Base-by-base conservation (phyloP, 148 eudicot genomes). In the Suaeda aralocaspica region DNA sequence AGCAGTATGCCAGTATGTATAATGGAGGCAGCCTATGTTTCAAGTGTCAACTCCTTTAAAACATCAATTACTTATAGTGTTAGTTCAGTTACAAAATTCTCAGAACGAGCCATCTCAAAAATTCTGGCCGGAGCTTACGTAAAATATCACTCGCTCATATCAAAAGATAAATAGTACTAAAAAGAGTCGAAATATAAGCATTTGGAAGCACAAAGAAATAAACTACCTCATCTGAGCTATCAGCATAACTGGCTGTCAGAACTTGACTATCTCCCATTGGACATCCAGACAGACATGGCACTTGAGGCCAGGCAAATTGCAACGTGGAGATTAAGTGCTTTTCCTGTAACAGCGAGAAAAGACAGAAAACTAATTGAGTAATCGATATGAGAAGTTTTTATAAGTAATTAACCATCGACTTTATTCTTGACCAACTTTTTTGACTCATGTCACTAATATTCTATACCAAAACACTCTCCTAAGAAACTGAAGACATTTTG, bases 301-400 rank as follows among this genome's bases (percentile, higher is more conserved):
- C 88, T 56, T 88, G 96, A 73, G 98, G 98, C 98, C 98, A 92
- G 14, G 89, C 70, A 83, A 92, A 86, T 78, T 84, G 73, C 77
- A 92, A 79, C 80, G 81, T 84, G 30, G 93, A 82, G 66, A 86
- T 75, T 71, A 77, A 85, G 80, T 89, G 98, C 77, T 84, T 88
- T 73, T 92, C 98, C 98, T 89, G 89, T 22, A 21, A 49, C 78
- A 77, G 60, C 25, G 55, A 25, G 28, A 50, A 61, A 59, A 56
- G 24, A 42, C 15, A 1, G 11, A 44, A 7, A 4, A n/a, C 33
- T 39, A 31, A 6, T 57, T 6, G 12, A 21, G 21, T 18, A n/a
- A n/a, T n/a, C n/a, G n/a, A n/a, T n/a, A n/a, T 5, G 11, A 18
- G 36, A 46, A 64, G 30, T 44, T 6, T 67, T 58, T 11, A 18